Evolutionary conservation across 2,329 filamentous ascomycete species (phyloP).

Genomic region (Annulohypoxylon truncatum): DNA sequence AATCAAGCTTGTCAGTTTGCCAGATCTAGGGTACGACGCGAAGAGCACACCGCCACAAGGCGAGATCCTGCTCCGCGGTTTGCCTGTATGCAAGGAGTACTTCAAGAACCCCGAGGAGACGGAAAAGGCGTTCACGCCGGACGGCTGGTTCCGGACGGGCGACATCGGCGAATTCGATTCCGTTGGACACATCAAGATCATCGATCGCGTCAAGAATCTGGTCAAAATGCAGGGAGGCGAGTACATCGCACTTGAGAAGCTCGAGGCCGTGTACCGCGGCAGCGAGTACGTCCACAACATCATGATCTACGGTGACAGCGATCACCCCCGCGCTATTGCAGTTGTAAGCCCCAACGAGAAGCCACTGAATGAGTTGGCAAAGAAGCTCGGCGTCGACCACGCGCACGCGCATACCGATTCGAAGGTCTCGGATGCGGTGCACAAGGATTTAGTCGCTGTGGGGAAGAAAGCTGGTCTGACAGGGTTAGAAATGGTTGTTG

Average conservation of each 20-base stretch:
- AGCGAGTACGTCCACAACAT: slow-evolving; percentile 84
- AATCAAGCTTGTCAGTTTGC: slow-evolving; percentile 90
- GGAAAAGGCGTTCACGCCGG: slow-evolving; percentile 77
- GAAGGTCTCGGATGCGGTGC: slow-evolving; percentile 71
- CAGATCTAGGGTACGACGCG: slow-evolving; percentile 86
- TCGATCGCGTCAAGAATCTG: slow-evolving; percentile 98
- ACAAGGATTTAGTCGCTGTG: slow-evolving; percentile 73
- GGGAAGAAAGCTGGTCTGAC: slow-evolving; percentile 75
- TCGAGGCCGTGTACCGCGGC: slow-evolving; percentile 90
- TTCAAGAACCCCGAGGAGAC: slow-evolving; percentile 90
- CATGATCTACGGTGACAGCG: slow-evolving; percentile 83
- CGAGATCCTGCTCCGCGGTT: slow-evolving; percentile 89
- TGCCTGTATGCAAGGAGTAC: slow-evolving; percentile 80
- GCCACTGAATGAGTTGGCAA: slow-evolving; percentile 69
- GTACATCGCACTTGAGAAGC: slow-evolving; percentile 96
- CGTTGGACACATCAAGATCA: slow-evolving; percentile 83
- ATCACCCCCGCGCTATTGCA: slow-evolving; percentile 82
- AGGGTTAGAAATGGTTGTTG: slow-evolving; percentile 79
- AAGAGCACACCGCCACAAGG: slow-evolving; percentile 84
- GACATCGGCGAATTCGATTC: slow-evolving; percentile 92
- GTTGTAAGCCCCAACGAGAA: slow-evolving; percentile 79
- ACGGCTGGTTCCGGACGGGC: slow-evolving; percentile 97
- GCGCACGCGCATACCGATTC: slow-evolving; percentile 74
- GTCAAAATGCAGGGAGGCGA: slow-evolving; percentile 96
- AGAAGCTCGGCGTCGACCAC: slow-evolving; percentile 71